Conservation (phyloP, 2,329 filamentous ascomycete species). For the Alternaria conjuncta region DNA sequence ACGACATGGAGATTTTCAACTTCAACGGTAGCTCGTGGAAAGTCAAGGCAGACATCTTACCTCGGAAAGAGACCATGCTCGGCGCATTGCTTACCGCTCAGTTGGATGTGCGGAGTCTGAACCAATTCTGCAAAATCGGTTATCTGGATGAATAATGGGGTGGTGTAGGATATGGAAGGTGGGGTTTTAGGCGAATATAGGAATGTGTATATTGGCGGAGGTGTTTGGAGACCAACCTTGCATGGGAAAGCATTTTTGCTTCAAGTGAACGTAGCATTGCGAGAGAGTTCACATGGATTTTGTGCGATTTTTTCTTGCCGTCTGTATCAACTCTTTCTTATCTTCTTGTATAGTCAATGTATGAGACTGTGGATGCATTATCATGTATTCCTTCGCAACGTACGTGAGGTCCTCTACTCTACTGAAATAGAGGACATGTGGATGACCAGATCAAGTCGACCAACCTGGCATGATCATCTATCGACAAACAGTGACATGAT, state of each 20-base stretch:
- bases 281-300: conserved; percentile 1
- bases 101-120: conserved; percentile 53
- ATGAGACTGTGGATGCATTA: not conserved
- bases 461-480: not conserved
- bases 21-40: conserved; percentile 42
- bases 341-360: not conserved
- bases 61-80: conserved; percentile 54
- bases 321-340: not conserved
- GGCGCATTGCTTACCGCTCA: conserved; percentile 54
- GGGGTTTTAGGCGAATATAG: not conserved
- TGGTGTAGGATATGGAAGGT: not conserved
- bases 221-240: not conserved
- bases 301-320: not conserved
- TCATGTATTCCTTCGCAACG: not conserved
- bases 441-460: not conserved
- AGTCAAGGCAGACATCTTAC: conserved; percentile 52
- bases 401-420: not conserved
- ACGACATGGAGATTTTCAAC: conserved; percentile 42
- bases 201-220: conserved; percentile 4
- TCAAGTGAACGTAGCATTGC: not conserved
- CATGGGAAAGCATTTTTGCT: not conserved
- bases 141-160: conserved; percentile 40
- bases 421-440: not conserved
- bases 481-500: not conserved
- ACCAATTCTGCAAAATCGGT: conserved; percentile 49